Conservation (phyloP, 176 grass and related monocot genomes). For the Alloteropsis semialata region DNA sequence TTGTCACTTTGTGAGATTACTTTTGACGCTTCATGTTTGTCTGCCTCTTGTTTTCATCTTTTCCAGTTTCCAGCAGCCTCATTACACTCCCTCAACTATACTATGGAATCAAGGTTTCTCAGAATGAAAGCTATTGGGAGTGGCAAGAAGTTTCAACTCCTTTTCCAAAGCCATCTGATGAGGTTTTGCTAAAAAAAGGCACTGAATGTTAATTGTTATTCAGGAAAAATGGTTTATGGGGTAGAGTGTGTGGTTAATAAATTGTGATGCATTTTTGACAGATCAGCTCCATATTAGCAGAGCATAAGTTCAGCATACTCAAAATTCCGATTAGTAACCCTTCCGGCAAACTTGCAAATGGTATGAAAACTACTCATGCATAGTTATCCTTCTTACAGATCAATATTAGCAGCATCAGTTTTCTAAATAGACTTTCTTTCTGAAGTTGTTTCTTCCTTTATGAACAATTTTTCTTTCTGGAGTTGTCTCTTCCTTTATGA, state of each 20-base stretch:
- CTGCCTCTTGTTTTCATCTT: background rate
- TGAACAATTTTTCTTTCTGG: background rate
- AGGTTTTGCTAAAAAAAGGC: constrained; percentile 46
- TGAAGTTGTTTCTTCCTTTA: constrained; percentile 4
- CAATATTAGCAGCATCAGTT: background rate
- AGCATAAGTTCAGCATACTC: constrained; percentile 58
- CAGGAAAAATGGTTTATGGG: background rate
- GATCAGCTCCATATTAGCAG: constrained; percentile 59
- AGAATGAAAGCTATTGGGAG: constrained; percentile 41
- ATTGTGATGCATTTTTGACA: constrained; percentile 41
- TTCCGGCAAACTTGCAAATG: constrained; percentile 59
- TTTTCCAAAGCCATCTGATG: constrained; percentile 52
- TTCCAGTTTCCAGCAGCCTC: constrained; percentile 68
- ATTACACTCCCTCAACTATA: constrained; percentile 64
- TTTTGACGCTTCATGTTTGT: constrained; percentile 35
- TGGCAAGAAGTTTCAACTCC: constrained; percentile 73
- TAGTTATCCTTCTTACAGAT: background rate
- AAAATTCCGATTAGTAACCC: constrained; percentile 66
- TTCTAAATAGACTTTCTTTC: background rate
- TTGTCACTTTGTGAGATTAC: constrained; percentile 7
- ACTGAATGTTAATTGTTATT: background rate
- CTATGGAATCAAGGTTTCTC: constrained; percentile 40
- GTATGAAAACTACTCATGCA: constrained; percentile 38
- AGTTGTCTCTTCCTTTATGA: background rate
- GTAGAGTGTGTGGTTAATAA: background rate